Conservation (phyloP, 2,329 filamentous ascomycete genomes). For the Diplodia scrobiculata region DNA sequence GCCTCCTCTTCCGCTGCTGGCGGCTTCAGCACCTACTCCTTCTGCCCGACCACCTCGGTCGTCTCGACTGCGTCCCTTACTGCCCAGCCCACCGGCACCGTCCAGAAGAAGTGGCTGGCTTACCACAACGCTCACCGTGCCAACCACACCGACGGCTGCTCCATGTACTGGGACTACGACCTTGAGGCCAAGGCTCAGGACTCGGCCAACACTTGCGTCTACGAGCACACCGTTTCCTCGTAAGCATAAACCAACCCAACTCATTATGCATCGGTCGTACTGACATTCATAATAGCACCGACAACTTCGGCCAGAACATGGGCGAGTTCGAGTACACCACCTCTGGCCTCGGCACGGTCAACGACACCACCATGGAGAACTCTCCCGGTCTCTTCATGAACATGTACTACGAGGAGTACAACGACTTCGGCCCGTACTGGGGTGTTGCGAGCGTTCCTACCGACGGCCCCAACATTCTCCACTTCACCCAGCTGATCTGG, state of each 20-base stretch:
- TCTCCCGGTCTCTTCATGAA: slow-evolving; percentile 53
- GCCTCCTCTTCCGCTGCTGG: slow-evolving; percentile 9
- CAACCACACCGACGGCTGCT: slow-evolving; percentile 69
- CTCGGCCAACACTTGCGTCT: slow-evolving; percentile 68
- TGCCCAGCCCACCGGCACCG: slow-evolving; percentile 33
- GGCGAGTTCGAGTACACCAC: slow-evolving; percentile 77
- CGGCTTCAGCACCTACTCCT: slow-evolving; percentile 33
- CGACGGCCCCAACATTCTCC: slow-evolving; percentile 37
- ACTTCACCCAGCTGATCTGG: slow-evolving; percentile 46
- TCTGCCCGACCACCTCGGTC: slow-evolving; percentile 9
- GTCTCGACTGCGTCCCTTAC: neutral
- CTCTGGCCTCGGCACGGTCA: slow-evolving; percentile 63
- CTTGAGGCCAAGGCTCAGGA: slow-evolving; percentile 65
- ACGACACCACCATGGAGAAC: slow-evolving; percentile 61
- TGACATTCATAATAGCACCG: slow-evolving; percentile 41
- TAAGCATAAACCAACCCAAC: neutral
- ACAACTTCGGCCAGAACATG: slow-evolving; percentile 84
- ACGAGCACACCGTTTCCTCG: slow-evolving; percentile 58
- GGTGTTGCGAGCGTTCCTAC: slow-evolving; percentile 21
- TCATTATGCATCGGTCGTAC: slow-evolving; percentile 29
- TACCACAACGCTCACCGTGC: slow-evolving; percentile 85
- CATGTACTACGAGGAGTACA: slow-evolving; percentile 37
- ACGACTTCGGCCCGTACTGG: slow-evolving; percentile 34
- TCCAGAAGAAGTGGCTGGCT: slow-evolving; percentile 51
- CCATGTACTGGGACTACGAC: slow-evolving; percentile 66